Conservation (phyloP, 2,329 filamentous ascomycete genomes). For the Colletotrichum cuscutae region DNA sequence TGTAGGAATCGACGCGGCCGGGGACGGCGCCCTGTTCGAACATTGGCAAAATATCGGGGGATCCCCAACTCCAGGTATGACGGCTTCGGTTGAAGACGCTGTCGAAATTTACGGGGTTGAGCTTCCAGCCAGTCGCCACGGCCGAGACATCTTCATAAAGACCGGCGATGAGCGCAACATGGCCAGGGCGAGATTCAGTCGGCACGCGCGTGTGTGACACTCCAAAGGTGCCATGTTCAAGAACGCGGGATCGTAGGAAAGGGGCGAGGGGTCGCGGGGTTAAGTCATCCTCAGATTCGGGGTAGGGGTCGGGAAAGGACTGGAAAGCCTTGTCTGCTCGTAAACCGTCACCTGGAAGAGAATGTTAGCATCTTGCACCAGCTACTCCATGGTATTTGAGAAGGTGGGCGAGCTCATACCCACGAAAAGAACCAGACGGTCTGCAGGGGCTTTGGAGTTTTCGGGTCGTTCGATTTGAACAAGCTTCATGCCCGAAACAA, state of each 20-base stretch:
- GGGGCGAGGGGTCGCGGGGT: slow-evolving; percentile 85
- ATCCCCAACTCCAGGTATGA: slow-evolving; percentile 99
- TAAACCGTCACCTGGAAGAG: slow-evolving; percentile 78
- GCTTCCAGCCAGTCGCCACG: slow-evolving; percentile 97
- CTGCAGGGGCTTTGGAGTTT: slow-evolving; percentile 78
- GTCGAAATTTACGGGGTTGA: slow-evolving; percentile 98
- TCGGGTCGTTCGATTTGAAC: slow-evolving; percentile 74
- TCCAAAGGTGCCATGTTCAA: slow-evolving; percentile 93
- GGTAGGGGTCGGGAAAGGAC: slow-evolving; percentile 87
- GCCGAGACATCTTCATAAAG: slow-evolving; percentile 98
- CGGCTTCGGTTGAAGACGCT: slow-evolving; percentile 97
- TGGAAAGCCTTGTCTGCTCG: slow-evolving; percentile 99
- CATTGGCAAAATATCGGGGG: slow-evolving; percentile 97
- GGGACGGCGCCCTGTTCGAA: slow-evolving; percentile 93
- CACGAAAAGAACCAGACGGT: slow-evolving; percentile 92
- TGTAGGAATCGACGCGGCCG: slow-evolving; percentile 87
- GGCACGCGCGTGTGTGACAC: slow-evolving; percentile 97
- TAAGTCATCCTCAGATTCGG: slow-evolving; percentile 72
- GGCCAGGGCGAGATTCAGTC: slow-evolving; percentile 94
- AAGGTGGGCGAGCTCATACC: slow-evolving; percentile 61
- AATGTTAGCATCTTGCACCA: background rate
- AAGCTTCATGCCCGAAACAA: slow-evolving; percentile 93
- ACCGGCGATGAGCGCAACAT: slow-evolving; percentile 96
- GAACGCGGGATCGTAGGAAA: slow-evolving; percentile 87
- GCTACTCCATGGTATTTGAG: background rate